Percentiles rank a stretch among this genome's conserved stretches.
Conservation (phyloP, 805 yeast genomes). For the Candida insectorum region DNA sequence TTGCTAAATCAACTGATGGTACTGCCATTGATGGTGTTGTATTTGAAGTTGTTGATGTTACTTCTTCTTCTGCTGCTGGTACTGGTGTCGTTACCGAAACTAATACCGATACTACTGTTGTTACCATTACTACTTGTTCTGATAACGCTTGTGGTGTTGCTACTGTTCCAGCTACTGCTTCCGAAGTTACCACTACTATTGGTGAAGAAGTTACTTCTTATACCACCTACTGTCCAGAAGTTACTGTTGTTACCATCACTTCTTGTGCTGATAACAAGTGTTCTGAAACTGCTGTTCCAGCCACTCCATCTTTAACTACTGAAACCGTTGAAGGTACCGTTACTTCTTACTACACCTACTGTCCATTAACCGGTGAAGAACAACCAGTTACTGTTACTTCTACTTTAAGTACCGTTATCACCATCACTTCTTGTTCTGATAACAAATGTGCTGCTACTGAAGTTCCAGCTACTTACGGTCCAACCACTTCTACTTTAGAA, state of each 20-base stretch:
- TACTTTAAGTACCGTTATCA: constrained; percentile 15
- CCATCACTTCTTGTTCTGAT: constrained; percentile 25
- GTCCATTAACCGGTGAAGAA: constrained; percentile 23
- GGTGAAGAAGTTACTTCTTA: constrained; percentile 13
- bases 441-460: constrained; percentile 22
- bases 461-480: constrained; percentile 5
- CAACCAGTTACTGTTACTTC: constrained; percentile 11
- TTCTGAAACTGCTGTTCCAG: constrained; percentile 24
- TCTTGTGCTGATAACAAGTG: constrained; percentile 33
- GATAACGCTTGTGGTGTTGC: constrained; percentile 26
- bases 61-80: constrained; percentile 14
- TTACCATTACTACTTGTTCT: constrained; percentile 35
- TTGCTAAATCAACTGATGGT: constrained; percentile 13
- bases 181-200: constrained; percentile 16
- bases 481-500: constrained; percentile 15
- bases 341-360: constrained; percentile 34
- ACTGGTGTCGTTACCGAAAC: constrained; percentile 16
- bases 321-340: constrained; percentile 20
- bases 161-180: constrained; percentile 23
- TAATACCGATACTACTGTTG: constrained; percentile 22
- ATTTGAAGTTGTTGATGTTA: constrained; percentile 16
- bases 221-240: constrained; percentile 15
- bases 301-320: constrained; percentile 25
- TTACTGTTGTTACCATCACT: constrained; percentile 33
- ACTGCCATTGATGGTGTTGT: constrained; percentile 22